phyloP scores from a whole-genome alignment of 441 rosid genomes.

The Pelargonium australe region DNA sequence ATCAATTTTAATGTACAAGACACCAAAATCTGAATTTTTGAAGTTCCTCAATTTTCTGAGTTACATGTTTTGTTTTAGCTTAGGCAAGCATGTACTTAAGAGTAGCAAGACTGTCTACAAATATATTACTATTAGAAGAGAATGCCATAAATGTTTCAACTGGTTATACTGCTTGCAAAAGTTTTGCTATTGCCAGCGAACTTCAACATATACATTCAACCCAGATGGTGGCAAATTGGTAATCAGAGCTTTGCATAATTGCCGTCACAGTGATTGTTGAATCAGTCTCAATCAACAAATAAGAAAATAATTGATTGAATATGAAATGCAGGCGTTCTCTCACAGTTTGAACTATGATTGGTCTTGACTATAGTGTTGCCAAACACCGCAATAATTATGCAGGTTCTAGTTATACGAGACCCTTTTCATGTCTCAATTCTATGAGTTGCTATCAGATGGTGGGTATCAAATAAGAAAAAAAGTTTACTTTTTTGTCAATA shows the following conservation, averaged over 20 bases:
- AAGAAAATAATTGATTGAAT: neutral
- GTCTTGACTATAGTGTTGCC: neutral
- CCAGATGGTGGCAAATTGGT: too few relatives aligned
- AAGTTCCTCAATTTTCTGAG: neutral
- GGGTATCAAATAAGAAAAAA: neutral
- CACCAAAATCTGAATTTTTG: neutral
- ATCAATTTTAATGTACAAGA: neutral
- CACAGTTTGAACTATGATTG: neutral
- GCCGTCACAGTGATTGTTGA: neutral
- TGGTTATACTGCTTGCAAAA: neutral
- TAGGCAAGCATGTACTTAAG: neutral
- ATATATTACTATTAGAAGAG: neutral
- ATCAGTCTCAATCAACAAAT: neutral
- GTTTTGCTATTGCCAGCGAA: neutral
- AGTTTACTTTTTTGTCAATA: neutral
- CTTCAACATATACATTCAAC: neutral
- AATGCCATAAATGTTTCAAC: neutral
- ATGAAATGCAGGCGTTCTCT: neutral
- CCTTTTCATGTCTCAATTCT: neutral
- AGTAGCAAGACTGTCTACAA: neutral
- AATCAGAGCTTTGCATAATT: neutral
- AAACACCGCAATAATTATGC: neutral
- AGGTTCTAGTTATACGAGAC: neutral
- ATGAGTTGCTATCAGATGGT: neutral
- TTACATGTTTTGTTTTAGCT: neutral